Evolutionary conservation across 1,284 basidiomycete species (phyloP).

Genomic region (Irpex sp.): DNA sequence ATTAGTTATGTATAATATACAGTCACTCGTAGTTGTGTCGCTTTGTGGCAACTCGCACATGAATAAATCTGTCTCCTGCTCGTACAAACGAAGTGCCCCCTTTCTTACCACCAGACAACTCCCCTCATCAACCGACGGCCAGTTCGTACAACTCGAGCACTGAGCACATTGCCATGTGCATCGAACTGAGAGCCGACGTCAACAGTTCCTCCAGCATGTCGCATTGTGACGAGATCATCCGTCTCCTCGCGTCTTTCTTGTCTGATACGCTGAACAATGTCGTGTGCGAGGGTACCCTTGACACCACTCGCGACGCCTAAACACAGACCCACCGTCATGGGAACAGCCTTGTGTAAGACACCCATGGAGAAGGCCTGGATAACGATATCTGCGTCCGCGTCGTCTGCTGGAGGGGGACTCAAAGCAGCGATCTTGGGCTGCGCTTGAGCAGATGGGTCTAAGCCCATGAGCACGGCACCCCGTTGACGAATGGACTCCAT

Average conservation of each 20-base stretch:
- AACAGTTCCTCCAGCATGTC: constrained; percentile 63
- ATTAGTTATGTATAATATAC: constrained; percentile 7
- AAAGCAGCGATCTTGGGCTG: constrained; percentile 73
- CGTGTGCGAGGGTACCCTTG: constrained; percentile 48
- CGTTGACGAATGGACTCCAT: constrained; percentile 54
- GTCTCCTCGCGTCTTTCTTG: background rate
- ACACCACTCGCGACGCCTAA: constrained; percentile 62
- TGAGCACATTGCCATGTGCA: constrained; percentile 42
- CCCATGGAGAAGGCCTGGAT: constrained; percentile 71
- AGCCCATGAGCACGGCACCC: constrained; percentile 60
- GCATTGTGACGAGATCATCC: constrained; percentile 35
- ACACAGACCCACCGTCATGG: constrained; percentile 72
- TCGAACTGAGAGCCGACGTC: constrained; percentile 58
- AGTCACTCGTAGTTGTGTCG: background rate
- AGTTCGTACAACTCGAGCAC: constrained; percentile 62
- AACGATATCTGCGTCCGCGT: constrained; percentile 43
- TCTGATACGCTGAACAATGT: constrained; percentile 32
- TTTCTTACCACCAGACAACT: constrained; percentile 55
- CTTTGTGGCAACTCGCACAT: background rate
- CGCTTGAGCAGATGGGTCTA: constrained; percentile 56
- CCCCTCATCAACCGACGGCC: constrained; percentile 70
- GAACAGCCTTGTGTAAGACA: constrained; percentile 67
- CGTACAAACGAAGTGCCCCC: background rate
- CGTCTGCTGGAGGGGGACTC: constrained; percentile 30
- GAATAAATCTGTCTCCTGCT: background rate